Percentiles rank a stretch among this genome's conserved stretches.
These are phyloP conservation scores for Salix purpurea DNA, from an alignment of 345 rosid genomes.

Conservation along the genomic window DNA sequence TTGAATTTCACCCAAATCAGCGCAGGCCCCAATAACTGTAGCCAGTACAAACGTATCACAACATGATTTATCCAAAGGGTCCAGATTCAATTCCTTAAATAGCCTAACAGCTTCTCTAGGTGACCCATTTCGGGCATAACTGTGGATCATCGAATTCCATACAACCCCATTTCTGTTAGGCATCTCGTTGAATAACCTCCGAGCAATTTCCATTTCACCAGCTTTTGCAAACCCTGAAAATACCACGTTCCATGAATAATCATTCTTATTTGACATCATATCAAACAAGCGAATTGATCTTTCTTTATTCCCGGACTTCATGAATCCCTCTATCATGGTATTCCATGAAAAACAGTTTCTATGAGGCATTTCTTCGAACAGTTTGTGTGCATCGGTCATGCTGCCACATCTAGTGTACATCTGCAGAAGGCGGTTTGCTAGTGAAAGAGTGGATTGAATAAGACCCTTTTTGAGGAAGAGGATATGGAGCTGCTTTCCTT, in stretches of 20 bases:
- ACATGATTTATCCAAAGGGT: slow-evolving; percentile 26
- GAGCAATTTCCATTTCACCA: slow-evolving; percentile 47
- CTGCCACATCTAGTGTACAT: slow-evolving; percentile 38
- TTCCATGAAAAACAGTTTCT: slow-evolving; percentile 72
- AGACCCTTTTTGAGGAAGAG: slow-evolving; percentile 57
- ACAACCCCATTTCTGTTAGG: slow-evolving; percentile 53
- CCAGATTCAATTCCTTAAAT: slow-evolving; percentile 43
- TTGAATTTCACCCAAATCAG: slow-evolving; percentile 47
- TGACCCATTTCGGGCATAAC: slow-evolving; percentile 40
- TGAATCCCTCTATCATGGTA: slow-evolving; percentile 59
- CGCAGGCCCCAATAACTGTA: slow-evolving; percentile 57
- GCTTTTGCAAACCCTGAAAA: slow-evolving; percentile 60
- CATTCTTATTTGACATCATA: slow-evolving; percentile 50
- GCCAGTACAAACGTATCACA: slow-evolving; percentile 54
- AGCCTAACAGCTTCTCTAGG: slow-evolving; percentile 50
- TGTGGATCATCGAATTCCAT: slow-evolving; percentile 62
- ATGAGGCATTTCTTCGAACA: slow-evolving; percentile 69
- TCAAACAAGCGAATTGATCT: slow-evolving; percentile 43
- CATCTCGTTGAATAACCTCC: slow-evolving; percentile 56
- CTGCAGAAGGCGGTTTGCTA: slow-evolving; percentile 57
- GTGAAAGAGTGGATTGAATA: slow-evolving; percentile 33
- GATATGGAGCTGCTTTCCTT: slow-evolving; percentile 53
- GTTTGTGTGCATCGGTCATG: slow-evolving; percentile 33
- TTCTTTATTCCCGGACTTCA: slow-evolving; percentile 41
- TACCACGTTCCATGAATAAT: slow-evolving; percentile 67